phyloP scores from a whole-genome alignment of 805 yeast genomes.

The Starmerella apicola region DNA sequence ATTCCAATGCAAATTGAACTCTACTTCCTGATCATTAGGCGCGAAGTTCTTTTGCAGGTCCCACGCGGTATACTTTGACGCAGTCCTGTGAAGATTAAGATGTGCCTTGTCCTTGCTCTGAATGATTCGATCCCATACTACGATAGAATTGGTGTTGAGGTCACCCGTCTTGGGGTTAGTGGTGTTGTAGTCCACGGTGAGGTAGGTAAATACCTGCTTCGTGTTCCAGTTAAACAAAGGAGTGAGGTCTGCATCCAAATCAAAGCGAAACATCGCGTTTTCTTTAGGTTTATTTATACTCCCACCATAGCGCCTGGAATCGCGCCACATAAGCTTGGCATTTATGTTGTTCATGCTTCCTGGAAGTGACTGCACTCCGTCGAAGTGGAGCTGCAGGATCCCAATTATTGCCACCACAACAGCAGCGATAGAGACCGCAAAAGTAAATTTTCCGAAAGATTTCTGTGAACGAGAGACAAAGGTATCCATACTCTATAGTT shows the following conservation, averaged over 20 bases:
- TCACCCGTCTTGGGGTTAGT: conserved; percentile 20
- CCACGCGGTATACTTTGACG: conserved; percentile 77
- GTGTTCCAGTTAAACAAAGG: conserved; percentile 93
- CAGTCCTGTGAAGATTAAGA: conserved; percentile 38
- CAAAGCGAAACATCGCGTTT: conserved; percentile 58
- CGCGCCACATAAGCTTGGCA: conserved; percentile 20
- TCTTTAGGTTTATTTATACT: conserved; percentile 57
- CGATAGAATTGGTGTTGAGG: conserved; percentile 44
- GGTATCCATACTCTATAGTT: no score
- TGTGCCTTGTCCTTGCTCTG: conserved; percentile 44
- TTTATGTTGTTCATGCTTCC: conserved; percentile 12
- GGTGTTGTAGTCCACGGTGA: conserved; percentile 73
- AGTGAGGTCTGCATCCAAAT: conserved; percentile 56
- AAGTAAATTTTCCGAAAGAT: conserved; percentile 26
- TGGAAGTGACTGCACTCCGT: conserved; percentile 20
- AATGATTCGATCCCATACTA: conserved; percentile 86
- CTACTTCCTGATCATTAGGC: conserved; percentile 45
- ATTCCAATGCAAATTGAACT: conserved; percentile 70
- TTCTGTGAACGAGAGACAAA: conserved; percentile 27
- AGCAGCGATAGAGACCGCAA: conserved; percentile 24
- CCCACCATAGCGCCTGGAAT: conserved; percentile 51
- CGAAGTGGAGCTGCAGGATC: conserved; percentile 20
- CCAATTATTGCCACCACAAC: conserved; percentile 24
- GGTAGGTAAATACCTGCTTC: conserved; percentile 83
- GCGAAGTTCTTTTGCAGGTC: conserved; percentile 51